Evolutionary conservation across 441 rosid species (phyloP).

Genomic region (Croton setiger): DNA sequence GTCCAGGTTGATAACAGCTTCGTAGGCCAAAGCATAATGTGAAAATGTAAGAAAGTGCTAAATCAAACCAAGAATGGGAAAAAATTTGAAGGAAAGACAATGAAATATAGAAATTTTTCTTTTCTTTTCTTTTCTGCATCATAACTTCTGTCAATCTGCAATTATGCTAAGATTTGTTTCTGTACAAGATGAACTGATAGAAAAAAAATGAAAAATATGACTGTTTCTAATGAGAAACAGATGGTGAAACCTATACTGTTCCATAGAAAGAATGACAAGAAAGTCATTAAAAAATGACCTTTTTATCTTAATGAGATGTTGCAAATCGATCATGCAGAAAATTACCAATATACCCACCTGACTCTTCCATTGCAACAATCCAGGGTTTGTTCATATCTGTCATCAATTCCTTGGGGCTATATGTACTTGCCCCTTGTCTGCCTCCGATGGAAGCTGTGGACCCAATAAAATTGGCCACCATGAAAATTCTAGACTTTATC

Average conservation of each 20-base stretch:
- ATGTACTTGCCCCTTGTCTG: slow-evolving; percentile 14
- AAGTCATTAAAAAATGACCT: slow-evolving; percentile 6
- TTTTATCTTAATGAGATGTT: slow-evolving; percentile 6
- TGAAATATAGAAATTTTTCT: neutral
- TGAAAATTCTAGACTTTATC: slow-evolving; percentile 9
- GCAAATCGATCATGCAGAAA: neutral
- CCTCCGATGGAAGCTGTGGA: too few relatives aligned
- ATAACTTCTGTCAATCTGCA: neutral
- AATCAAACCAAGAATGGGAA: neutral
- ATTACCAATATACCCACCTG: neutral
- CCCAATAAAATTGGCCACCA: neutral
- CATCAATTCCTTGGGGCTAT: slow-evolving; percentile 10
- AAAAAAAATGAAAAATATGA: neutral
- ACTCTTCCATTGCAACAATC: neutral
- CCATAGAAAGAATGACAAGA: slow-evolving; percentile 12
- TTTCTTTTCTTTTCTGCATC: neutral
- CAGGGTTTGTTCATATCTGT: neutral
- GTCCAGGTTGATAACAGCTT: too few relatives aligned
- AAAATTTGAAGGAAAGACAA: neutral
- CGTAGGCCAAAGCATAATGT: too few relatives aligned
- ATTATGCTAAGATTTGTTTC: neutral
- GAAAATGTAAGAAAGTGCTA: neutral
- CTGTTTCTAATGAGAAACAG: neutral
- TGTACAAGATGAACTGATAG: neutral
- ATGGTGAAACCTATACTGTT: neutral